These are phyloP conservation scores for Achlya hypogyna DNA, from an alignment of 352 stramenopile species.

Conservation along the genomic window DNA sequence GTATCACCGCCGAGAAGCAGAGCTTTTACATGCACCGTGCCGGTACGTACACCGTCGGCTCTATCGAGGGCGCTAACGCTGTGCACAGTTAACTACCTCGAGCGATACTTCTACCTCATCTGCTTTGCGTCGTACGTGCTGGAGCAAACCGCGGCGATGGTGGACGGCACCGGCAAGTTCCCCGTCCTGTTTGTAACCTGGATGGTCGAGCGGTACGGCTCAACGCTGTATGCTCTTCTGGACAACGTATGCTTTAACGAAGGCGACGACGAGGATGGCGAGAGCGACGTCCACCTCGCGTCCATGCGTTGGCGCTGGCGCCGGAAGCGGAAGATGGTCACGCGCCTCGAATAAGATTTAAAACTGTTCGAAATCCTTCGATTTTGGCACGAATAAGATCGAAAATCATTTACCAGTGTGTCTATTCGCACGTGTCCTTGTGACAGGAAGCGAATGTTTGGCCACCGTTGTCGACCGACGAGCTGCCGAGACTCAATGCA, in stretches of 20 bases:
- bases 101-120: conserved; percentile 25
- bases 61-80: not conserved
- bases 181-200: not conserved
- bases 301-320: conserved; percentile 15
- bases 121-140: conserved; percentile 21
- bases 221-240: not conserved
- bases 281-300: not conserved
- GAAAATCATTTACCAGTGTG: not conserved
- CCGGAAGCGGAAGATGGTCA: conserved; percentile 9
- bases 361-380: too few relatives aligned
- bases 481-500: not conserved
- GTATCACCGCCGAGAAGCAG: not conserved
- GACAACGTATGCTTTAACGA: conserved; percentile 15
- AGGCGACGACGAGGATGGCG: not conserved
- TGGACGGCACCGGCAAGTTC: not conserved
- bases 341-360: not conserved
- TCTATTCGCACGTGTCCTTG: not conserved
- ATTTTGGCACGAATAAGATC: too few relatives aligned
- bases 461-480: not conserved
- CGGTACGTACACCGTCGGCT: not conserved
- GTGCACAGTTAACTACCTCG: conserved; percentile 20
- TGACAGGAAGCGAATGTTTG: not conserved
- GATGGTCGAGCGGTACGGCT: conserved; percentile 4
- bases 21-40: conserved; percentile 15
- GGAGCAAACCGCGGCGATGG: not conserved